Evolutionary conservation across 768 basidiomycete species (phyloP), one percentile per base, ranked within the genome.

Genomic region (Amyloporia xantha): DNA sequence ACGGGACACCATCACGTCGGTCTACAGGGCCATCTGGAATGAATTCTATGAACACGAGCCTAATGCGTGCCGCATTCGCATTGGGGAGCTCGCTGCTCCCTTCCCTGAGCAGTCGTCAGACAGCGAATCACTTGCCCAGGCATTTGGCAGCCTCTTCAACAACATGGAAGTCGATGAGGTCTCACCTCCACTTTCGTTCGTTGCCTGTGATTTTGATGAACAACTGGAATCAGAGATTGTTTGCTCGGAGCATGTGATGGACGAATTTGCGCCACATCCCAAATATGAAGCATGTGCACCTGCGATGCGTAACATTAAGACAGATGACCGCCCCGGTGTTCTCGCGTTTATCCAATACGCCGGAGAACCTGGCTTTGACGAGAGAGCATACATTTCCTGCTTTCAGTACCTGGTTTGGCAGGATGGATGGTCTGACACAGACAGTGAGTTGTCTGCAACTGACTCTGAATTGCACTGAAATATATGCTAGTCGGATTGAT

Each of bases 221-320:
- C 9, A 15, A 13, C 12, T 17, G 7, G 7, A 5, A 23, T 33
- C 2, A 19, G 20, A 1, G 11, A 5, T 2, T 4, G n/a, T 10
- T 30, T 20, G 46, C 24, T 5, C 25, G 15, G 44, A 36, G 7
- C 2, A 15, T 17, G 4, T 19, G 23, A 7, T 30, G 21, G 19
- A 2, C 12, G 2, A n/a, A 20, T 17, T 54, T 36, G 30, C 41
- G 15, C 56, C 67, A 3, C 62, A 67, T 30, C 62, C 68, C 0
- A 36, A 48, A 1, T 80, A 80, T 51, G 71, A 74, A 13, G 64
- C 64, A n/a, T 81, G 78, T 53, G 65, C 78, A 0, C 72, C 79
- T 0, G 50, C 60, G 1, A 66, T 68, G 1, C 57, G 60, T 15
- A 77, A 65, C 49, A 52, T 69, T 37, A 17, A 39, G 20, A n/a